Conservation (phyloP, 345 rosid genomes). For the Rhodomyrtus tomentosa region DNA sequence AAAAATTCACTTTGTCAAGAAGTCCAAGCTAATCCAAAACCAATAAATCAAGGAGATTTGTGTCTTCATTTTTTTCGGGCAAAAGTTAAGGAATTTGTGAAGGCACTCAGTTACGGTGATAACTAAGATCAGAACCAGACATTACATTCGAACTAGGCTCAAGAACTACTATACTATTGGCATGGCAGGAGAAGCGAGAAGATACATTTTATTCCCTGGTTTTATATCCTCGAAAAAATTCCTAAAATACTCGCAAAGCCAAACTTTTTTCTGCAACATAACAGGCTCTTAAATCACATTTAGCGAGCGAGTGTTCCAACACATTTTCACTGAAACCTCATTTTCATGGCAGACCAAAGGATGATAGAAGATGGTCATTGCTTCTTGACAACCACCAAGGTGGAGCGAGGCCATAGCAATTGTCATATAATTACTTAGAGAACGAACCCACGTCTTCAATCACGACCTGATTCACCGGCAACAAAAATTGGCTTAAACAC, state of each 20-base stretch:
- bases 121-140: neutral
- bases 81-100: neutral
- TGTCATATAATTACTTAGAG: neutral
- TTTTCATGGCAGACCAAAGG: neutral
- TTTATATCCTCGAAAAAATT: neutral
- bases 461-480: neutral
- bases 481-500: neutral
- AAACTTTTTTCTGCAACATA: neutral
- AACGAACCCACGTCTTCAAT: neutral
- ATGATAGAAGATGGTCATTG: neutral
- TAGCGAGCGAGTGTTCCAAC: neutral
- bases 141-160: neutral
- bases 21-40: neutral
- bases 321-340: neutral
- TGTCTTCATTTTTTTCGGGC: neutral
- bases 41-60: neutral
- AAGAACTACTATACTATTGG: neutral
- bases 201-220: neutral
- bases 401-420: neutral
- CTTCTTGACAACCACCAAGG: neutral
- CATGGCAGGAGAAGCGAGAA: neutral
- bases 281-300: neutral
- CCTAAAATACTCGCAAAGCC: neutral
- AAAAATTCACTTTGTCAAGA: neutral
- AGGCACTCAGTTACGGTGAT: neutral